Percentiles rank a stretch among this genome's conserved stretches.
Conservation (phyloP, 2,329 filamentous ascomycete species). For the Fusarium oligoseptatum region DNA sequence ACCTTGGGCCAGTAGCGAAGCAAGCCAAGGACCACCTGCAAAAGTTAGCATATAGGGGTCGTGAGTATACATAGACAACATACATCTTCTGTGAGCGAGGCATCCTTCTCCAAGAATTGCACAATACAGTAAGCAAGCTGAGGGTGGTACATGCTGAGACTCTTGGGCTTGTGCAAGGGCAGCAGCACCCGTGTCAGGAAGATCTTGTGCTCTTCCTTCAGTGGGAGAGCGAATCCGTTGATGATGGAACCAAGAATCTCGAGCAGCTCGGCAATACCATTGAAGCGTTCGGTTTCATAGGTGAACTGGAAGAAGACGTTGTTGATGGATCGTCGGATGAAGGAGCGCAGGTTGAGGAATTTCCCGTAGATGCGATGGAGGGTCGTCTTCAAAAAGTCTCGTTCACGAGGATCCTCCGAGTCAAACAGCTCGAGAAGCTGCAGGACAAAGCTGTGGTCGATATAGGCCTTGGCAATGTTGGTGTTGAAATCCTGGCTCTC, state of each 20-base stretch:
- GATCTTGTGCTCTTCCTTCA: slow-evolving; percentile 99
- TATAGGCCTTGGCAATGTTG: slow-evolving; percentile 98
- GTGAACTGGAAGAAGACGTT: slow-evolving; percentile 99
- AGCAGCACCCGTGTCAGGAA: slow-evolving; percentile 95
- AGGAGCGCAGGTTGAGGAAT: slow-evolving; percentile 96
- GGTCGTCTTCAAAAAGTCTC: slow-evolving; percentile 98
- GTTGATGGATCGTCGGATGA: slow-evolving; percentile 98
- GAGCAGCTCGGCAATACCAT: slow-evolving; percentile 95
- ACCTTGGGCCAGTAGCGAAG: slow-evolving; percentile 99
- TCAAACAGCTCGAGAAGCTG: slow-evolving; percentile 98
- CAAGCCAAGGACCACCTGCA: slow-evolving; percentile 90
- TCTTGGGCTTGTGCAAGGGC: slow-evolving; percentile 97
- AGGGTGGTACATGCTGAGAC: slow-evolving; percentile 99
- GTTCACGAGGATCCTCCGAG: slow-evolving; percentile 95
- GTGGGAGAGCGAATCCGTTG: slow-evolving; percentile 94
- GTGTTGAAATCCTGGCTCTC: slow-evolving; percentile 99
- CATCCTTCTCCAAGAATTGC: slow-evolving; percentile 98
- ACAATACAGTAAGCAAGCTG: slow-evolving; percentile 99
- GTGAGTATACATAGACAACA: neutral
- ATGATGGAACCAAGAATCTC: slow-evolving; percentile 99
- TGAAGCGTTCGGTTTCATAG: slow-evolving; percentile 98
- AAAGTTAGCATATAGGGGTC: slow-evolving; percentile 21
- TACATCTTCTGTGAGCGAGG: slow-evolving; percentile 95
- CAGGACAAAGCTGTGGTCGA: slow-evolving; percentile 97
- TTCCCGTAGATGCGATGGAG: slow-evolving; percentile 98